phyloP scores from a whole-genome alignment of 148 eudicot genomes.

The Dysphania ambrosioides region DNA sequence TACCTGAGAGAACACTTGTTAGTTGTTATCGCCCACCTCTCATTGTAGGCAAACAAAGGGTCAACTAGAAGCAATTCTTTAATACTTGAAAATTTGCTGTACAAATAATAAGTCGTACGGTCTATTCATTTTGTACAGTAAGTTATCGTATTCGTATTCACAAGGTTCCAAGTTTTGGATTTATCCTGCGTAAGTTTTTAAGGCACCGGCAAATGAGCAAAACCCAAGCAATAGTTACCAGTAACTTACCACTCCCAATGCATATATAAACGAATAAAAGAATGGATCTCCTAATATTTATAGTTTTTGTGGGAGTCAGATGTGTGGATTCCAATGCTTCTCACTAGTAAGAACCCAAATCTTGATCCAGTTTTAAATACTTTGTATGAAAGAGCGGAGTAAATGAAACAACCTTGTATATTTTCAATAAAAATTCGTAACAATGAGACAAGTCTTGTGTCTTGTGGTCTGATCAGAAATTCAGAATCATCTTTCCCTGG shows the following conservation, averaged over 20 bases:
- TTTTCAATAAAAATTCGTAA: neutral
- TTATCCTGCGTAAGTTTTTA: neutral
- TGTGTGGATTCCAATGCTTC: conserved; percentile 9
- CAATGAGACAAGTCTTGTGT: no score
- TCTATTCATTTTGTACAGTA: no score
- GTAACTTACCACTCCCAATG: conserved; percentile 6
- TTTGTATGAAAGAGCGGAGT: neutral
- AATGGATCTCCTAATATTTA: neutral
- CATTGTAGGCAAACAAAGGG: no score
- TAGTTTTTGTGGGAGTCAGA: conserved; percentile 7
- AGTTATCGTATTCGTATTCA: no score
- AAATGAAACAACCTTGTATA: neutral
- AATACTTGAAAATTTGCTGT: no score
- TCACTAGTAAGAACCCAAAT: conserved; percentile 6
- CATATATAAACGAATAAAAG: conserved; percentile 1
- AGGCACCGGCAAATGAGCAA: neutral
- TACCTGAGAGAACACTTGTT: no score
- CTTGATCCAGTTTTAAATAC: neutral
- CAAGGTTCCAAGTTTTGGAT: neutral
- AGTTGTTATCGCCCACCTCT: no score
- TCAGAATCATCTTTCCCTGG: neutral
- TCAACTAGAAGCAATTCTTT: no score
- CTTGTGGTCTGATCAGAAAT: no score
- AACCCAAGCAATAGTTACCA: neutral
- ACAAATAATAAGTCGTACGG: no score